These are phyloP conservation scores for Neonectria hederae DNA, from an alignment of 2,329 filamentous ascomycete genomes.

Conservation along the genomic window DNA sequence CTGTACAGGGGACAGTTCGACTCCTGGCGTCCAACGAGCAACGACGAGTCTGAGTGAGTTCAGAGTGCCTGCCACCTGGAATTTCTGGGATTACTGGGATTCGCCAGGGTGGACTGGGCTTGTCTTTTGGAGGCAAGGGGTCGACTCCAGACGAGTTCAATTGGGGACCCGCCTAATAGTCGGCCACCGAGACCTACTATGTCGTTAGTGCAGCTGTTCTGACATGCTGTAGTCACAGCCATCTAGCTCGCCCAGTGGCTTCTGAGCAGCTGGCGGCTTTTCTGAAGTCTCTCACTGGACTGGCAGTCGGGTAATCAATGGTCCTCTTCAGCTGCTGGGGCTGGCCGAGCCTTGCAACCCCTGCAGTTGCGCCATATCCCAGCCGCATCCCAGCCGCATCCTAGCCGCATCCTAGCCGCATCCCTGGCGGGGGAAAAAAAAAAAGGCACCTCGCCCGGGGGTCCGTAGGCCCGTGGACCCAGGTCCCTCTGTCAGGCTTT, in stretches of 20 bases:
- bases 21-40: constrained; percentile 7
- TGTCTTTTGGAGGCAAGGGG: constrained; percentile 9
- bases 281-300: constrained; percentile 4
- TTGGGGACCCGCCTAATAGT: constrained; percentile 11
- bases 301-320: constrained; percentile 25
- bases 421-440: constrained; percentile 3
- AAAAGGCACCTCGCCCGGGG: constrained; percentile 24
- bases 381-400: constrained; percentile 34
- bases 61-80: constrained; percentile 7
- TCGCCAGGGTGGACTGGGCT: constrained; percentile 10
- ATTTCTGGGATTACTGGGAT: constrained; percentile 10
- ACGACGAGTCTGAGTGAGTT: constrained; percentile 10
- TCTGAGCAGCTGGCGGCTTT: constrained; percentile 3
- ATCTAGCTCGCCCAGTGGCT: constrained; percentile 10
- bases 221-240: constrained; percentile 19
- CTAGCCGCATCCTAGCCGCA: constrained; percentile 38
- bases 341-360: constrained; percentile 36
- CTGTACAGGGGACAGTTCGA: constrained; percentile 5
- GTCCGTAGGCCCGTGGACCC: constrained; percentile 33
- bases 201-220: constrained; percentile 6
- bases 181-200: not conserved
- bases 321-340: constrained; percentile 25
- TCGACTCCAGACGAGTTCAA: constrained; percentile 7
- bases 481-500: constrained; percentile 25
- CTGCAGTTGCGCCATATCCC: constrained; percentile 42